Evolutionary conservation across 768 basidiomycete species (phyloP).

Genomic region (Coprinellus aureogranulatus): DNA sequence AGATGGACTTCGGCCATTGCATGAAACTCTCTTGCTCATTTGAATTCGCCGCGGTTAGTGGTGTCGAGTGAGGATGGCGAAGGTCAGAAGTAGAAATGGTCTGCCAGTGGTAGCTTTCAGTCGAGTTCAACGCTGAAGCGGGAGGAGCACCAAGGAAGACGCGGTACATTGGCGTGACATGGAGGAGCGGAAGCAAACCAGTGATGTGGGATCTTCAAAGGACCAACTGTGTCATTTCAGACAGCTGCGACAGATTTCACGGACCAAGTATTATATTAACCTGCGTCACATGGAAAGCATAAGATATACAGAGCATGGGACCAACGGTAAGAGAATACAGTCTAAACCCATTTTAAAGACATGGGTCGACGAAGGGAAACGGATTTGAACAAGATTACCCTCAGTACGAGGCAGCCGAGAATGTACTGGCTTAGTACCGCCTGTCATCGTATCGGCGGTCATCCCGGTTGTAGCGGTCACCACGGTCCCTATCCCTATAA

Average conservation of each 20-base stretch:
- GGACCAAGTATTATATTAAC: too few relatives aligned
- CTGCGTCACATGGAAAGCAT: too few relatives aligned
- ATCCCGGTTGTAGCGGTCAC: constrained; percentile 27
- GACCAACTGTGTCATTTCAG: neutral
- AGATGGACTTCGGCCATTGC: constrained; percentile 8
- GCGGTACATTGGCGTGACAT: constrained; percentile 34
- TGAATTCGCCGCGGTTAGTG: neutral
- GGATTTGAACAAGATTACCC: neutral
- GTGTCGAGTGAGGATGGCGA: constrained; percentile 5
- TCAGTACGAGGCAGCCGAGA: too few relatives aligned
- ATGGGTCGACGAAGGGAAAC: neutral
- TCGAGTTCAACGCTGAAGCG: constrained; percentile 34
- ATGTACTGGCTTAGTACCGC: constrained; percentile 33
- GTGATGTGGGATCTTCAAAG: neutral
- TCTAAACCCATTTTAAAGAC: too few relatives aligned
- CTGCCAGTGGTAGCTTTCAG: constrained; percentile 23
- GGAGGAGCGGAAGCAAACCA: neutral
- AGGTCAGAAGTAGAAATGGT: constrained; percentile 18
- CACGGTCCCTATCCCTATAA: constrained; percentile 34
- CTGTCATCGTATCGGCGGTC: constrained; percentile 35
- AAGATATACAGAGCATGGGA: too few relatives aligned
- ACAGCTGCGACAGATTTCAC: too few relatives aligned
- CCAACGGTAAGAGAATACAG: too few relatives aligned
- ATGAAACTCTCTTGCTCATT: neutral
- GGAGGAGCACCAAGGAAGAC: constrained; percentile 55